Evolutionary conservation across 768 basidiomycete genomes (phyloP), one percentile per base, ranked within the genome.

Genomic region (Botryobasidium botryosum): DNA sequence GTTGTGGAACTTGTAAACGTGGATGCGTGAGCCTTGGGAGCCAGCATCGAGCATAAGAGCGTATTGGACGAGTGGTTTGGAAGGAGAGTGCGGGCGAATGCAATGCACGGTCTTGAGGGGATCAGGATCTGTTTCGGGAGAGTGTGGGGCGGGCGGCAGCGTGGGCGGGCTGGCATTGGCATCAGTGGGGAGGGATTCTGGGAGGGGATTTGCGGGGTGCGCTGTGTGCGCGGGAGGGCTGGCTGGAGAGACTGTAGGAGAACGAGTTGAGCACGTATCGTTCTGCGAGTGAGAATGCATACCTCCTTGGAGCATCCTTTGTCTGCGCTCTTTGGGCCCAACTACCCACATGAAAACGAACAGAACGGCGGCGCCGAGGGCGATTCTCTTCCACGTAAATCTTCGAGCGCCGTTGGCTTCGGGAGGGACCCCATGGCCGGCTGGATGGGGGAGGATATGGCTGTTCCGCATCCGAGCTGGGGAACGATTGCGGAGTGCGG

Each of bases 1-100:
- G 66, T 88, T 78, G 70, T 92, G 71, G 74, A 97, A 96, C 58
- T 94, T 97, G 77, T 97, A 99, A 26, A 97, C 71, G 68, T 99
- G 94, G 56, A 97, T 90, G 15, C 94, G 75, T 0, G 91, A 94
- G 17, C 92, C 94, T 0, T 90, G 94, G 15, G 91, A 96, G 20
- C 94, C 94, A 1, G 94, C 92, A 60, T 99, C 94, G 63, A 97
- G 84, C 78, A 96, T 94, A 55, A 97, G 72, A 0, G 87, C 90
- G 60, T 84, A 99, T 59, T 88, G 86, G 10, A 92, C 79, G 46
- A 92, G 66, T 0, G 71, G 69, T 40, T 66, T 56, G 42, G 60
- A 55, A 1, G 68, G 52, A 12, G 61, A 61, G 58, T 75, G 61
- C 0, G 86, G 72, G 0, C 59, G 45, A 0, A 69, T 69, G 63